phyloP scores from a whole-genome alignment of 73 alveolate genomes.

The Strombidium stylifer region DNA sequence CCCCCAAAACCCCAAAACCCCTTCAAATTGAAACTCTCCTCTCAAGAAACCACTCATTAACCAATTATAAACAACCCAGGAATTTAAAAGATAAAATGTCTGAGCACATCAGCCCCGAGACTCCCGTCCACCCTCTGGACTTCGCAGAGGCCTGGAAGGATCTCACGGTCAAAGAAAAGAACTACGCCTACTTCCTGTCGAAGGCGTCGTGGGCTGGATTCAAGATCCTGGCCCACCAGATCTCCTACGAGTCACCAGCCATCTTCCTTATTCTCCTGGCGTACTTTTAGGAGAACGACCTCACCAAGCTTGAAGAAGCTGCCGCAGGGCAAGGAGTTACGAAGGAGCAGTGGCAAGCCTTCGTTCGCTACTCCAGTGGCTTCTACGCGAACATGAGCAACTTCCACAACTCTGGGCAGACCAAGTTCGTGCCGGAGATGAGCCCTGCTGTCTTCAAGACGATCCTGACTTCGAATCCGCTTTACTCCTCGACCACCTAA shows the following conservation, averaged over 20 bases:
- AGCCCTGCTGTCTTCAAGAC: constrained; percentile 62
- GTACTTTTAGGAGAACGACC: constrained; percentile 56
- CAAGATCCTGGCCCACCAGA: constrained; percentile 82
- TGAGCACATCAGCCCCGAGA: constrained; percentile 26
- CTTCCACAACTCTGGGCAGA: constrained; percentile 72
- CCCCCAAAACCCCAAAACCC: constrained; percentile 4
- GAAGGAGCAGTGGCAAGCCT: constrained; percentile 51
- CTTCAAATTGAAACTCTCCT: background rate
- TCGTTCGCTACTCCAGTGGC: constrained; percentile 78
- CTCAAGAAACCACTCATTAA: no score
- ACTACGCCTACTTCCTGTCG: constrained; percentile 83
- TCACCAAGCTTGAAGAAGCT: constrained; percentile 50
- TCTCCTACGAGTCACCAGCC: constrained; percentile 96
- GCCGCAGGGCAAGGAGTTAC: constrained; percentile 60
- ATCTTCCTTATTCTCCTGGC: constrained; percentile 78
- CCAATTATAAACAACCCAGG: background rate
- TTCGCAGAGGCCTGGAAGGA: constrained; percentile 70
- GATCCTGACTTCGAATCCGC: constrained; percentile 47
- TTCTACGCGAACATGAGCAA: constrained; percentile 88
- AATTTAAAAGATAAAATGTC: background rate
- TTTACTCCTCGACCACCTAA: constrained; percentile 27
- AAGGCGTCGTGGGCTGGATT: constrained; percentile 97
- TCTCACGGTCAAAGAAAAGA: constrained; percentile 84
- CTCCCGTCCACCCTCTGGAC: constrained; percentile 53
- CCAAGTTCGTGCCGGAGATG: constrained; percentile 85